Percentiles rank a stretch among this genome's conserved stretches.
These are phyloP conservation scores for Cantharellus cinnabarinus DNA, from an alignment of 768 basidiomycete species.

Conservation along the genomic window DNA sequence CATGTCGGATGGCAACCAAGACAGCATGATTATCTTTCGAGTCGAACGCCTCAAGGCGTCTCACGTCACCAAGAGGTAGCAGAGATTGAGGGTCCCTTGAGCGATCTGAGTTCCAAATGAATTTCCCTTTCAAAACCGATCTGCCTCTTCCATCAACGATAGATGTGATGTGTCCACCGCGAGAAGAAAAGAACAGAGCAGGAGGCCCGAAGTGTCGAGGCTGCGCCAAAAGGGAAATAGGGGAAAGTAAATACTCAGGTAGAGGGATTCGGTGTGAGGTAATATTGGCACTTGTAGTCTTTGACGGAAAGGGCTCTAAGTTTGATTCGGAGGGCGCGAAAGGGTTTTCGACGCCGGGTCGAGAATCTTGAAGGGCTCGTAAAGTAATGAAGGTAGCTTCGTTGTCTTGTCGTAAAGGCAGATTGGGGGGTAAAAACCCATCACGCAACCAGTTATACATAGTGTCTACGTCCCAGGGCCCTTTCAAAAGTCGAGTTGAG, in stretches of 20 bases:
- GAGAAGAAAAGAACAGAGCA: constrained; percentile 67
- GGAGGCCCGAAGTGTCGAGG: constrained; percentile 73
- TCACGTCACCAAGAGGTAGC: constrained; percentile 50
- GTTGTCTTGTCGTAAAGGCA: constrained; percentile 61
- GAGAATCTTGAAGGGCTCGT: constrained; percentile 29
- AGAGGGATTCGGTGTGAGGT: background rate
- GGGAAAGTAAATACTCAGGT: background rate
- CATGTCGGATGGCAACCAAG: constrained; percentile 69
- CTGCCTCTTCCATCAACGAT: constrained; percentile 75
- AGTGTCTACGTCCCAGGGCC: constrained; percentile 76
- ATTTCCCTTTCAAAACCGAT: constrained; percentile 62
- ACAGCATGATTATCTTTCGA: constrained; percentile 47
- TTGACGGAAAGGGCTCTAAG: background rate
- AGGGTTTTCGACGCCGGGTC: background rate
- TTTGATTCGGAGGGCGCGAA: background rate
- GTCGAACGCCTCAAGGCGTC: constrained; percentile 67
- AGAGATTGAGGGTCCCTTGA: constrained; percentile 22
- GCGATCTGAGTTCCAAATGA: constrained; percentile 50
- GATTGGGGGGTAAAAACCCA: constrained; percentile 57
- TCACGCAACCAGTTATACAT: constrained; percentile 87
- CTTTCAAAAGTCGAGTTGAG: constrained; percentile 13
- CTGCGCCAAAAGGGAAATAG: constrained; percentile 56
- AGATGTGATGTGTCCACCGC: constrained; percentile 76
- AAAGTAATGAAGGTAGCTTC: constrained; percentile 46
- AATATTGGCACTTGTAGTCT: background rate